phyloP scores from a whole-genome alignment of 441 rosid genomes.

The Viola pubescens region DNA sequence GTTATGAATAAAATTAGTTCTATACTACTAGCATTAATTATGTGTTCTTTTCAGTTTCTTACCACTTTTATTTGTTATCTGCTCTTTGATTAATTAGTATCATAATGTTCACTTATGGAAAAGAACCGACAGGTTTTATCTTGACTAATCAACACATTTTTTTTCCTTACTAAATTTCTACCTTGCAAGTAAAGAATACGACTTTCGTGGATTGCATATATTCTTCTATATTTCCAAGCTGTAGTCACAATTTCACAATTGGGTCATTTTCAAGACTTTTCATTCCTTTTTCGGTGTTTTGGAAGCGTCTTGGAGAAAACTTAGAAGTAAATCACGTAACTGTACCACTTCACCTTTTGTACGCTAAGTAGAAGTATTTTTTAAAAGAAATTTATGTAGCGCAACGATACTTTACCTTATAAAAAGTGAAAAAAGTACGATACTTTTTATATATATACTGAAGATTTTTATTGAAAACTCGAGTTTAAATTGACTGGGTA shows the following conservation, averaged over 20 bases:
- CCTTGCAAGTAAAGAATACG: conserved; percentile 34
- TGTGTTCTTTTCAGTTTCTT: too few relatives aligned
- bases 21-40: too few relatives aligned
- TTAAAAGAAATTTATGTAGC: too few relatives aligned
- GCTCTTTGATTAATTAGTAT: too few relatives aligned
- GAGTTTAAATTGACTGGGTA: background rate
- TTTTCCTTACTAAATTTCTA: conserved; percentile 15
- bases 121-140: conserved; percentile 15
- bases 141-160: conserved; percentile 18
- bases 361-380: background rate
- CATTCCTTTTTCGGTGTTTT: conserved; percentile 1
- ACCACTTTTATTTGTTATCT: too few relatives aligned
- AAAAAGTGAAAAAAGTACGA: too few relatives aligned
- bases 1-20: background rate
- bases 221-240: conserved; percentile 21
- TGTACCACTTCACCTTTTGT: background rate
- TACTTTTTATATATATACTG: too few relatives aligned
- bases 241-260: conserved; percentile 9
- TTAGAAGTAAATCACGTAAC: background rate
- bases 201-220: conserved; percentile 28
- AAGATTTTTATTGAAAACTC: too few relatives aligned
- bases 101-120: conserved; percentile 10
- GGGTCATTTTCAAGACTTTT: conserved; percentile 37
- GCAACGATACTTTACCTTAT: too few relatives aligned
- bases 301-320: background rate